A percentile compares a stretch with the other conserved stretches of the same genome.
phyloP scores from a whole-genome alignment of 148 eudicot species.

The Camellia granthamiana region DNA sequence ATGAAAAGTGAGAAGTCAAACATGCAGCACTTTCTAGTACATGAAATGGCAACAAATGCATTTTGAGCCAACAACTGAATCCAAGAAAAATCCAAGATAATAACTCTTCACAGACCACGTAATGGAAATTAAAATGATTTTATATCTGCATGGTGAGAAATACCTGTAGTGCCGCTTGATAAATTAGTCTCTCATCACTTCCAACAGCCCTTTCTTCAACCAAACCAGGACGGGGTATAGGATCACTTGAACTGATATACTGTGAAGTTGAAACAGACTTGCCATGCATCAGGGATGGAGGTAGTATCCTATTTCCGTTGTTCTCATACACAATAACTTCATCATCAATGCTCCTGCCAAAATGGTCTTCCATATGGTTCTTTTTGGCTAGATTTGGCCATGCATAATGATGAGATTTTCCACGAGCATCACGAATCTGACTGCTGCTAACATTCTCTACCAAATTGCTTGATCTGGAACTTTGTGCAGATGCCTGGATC shows the following conservation, averaged over 20 bases:
- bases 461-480: constrained; percentile 27
- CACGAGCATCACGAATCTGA: constrained; percentile 37
- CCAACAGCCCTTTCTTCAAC: constrained; percentile 63
- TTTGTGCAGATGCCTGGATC: constrained; percentile 33
- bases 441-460: constrained; percentile 40
- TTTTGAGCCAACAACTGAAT: not conserved
- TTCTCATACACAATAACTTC: constrained; percentile 38
- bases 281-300: constrained; percentile 55
- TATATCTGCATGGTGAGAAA: not conserved
- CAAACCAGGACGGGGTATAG: constrained; percentile 40
- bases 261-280: constrained; percentile 38
- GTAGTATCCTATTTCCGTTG: constrained; percentile 57
- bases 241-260: constrained; percentile 38
- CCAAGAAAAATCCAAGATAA: not conserved
- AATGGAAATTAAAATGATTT: not conserved
- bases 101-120: not conserved
- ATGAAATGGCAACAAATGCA: not conserved
- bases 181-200: constrained; percentile 75
- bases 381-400: constrained; percentile 29
- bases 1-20: not conserved
- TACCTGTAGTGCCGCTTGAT: constrained; percentile 92
- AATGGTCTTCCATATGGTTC: constrained; percentile 30
- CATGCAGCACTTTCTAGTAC: not conserved
- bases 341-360: constrained; percentile 30
- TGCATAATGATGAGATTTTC: constrained; percentile 32